Evolutionary conservation across 2,329 filamentous ascomycete genomes (phyloP).

Genomic region (Fusarium sp.): DNA sequence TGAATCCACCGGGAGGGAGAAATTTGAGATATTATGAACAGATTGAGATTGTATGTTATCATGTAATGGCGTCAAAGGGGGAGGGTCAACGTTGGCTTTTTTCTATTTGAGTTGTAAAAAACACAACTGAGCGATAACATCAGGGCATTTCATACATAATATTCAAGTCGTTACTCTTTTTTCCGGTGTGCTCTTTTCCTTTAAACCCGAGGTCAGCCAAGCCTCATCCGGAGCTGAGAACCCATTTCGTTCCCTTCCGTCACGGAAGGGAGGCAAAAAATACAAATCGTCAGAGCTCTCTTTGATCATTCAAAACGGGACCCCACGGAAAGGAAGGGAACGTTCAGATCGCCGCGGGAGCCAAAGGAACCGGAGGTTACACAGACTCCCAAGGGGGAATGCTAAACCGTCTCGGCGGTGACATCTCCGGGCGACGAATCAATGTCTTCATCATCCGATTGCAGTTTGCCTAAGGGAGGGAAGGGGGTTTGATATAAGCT

Average conservation of each 20-base stretch:
- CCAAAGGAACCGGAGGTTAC: constrained; percentile 21
- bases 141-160: constrained; percentile 25
- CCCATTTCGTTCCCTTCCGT: not conserved
- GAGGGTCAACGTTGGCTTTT: constrained; percentile 7
- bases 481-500: not conserved
- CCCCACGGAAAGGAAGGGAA: constrained; percentile 17
- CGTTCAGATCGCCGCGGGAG: constrained; percentile 51
- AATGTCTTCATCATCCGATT: constrained; percentile 60
- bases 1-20: not conserved
- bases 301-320: constrained; percentile 62
- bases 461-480: not conserved
- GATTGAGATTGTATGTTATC: constrained; percentile 7
- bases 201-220: not conserved
- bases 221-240: not conserved
- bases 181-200: not conserved
- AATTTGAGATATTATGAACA: not conserved
- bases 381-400: constrained; percentile 4
- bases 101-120: constrained; percentile 2
- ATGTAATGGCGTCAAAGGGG: constrained; percentile 9
- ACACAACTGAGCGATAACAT: constrained; percentile 2
- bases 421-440: constrained; percentile 42
- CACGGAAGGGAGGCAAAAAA: not conserved
- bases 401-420: constrained; percentile 42
- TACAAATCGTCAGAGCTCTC: constrained; percentile 53
- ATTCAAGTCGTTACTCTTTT: constrained; percentile 17